A percentile compares a stretch with the other conserved stretches of the same genome.
These are phyloP conservation scores for Daucus carota DNA, from an alignment of 129 eudicot species.

Conservation along the genomic window DH1_v3.0 NC_030387.2:4772001-4772500, in stretches of 20 bases:
- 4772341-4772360: no score
- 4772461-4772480: no score
- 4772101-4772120: slow-evolving; percentile 29
- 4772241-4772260: neutral
- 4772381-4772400: no score
- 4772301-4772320: no score
- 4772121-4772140: slow-evolving; percentile 18
- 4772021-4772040: slow-evolving; percentile 10
- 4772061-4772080: neutral
- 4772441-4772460: no score
- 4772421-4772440: no score
- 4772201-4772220: slow-evolving; percentile 46
- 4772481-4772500: no score
- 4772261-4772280: neutral
- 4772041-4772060: neutral
- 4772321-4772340: no score
- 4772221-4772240: slow-evolving; percentile 3
- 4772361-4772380: no score
- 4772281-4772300: neutral
- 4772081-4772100: slow-evolving; percentile 3
- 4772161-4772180: slow-evolving; percentile 17
- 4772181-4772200: slow-evolving; percentile 23
- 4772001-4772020: slow-evolving; percentile 10
- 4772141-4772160: neutral
- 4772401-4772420: no score